Evolutionary conservation across 352 stramenopile genomes (phyloP).

Genomic region (Globisporangium polare): DNA sequence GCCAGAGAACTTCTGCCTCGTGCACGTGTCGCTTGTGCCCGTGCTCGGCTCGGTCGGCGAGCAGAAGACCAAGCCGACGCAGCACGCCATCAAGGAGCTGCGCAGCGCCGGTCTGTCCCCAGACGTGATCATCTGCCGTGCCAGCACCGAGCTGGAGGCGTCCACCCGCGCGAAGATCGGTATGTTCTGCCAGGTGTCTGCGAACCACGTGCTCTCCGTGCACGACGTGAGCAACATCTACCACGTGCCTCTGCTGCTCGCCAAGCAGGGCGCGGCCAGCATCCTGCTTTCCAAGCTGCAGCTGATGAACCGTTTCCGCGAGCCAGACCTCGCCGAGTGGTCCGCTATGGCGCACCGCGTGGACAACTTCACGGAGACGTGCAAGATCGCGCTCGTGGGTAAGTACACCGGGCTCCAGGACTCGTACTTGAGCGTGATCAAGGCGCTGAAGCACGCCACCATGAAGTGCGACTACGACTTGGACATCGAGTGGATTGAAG

Average conservation of each 20-base stretch:
- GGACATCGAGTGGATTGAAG: slow-evolving; percentile 98
- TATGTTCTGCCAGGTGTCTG: slow-evolving; percentile 98
- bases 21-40: slow-evolving; percentile 98
- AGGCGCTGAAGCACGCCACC: slow-evolving; percentile 93
- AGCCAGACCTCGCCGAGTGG: slow-evolving; percentile 80
- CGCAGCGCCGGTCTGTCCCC: slow-evolving; percentile 94
- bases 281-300: slow-evolving; percentile 93
- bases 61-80: slow-evolving; percentile 99
- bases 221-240: slow-evolving; percentile 99
- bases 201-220: slow-evolving; percentile 95
- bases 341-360: slow-evolving; percentile 92
- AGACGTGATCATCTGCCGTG: slow-evolving; percentile 97
- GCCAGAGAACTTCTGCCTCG: slow-evolving; percentile 97
- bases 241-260: slow-evolving; percentile 97
- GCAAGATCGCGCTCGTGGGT: slow-evolving; percentile 97
- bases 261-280: slow-evolving; percentile 94
- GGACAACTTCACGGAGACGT: slow-evolving; percentile 88
- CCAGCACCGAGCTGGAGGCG: slow-evolving; percentile 89
- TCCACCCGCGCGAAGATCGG: slow-evolving; percentile 96
- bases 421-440: slow-evolving; percentile 99
- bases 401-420: slow-evolving; percentile 99
- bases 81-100: slow-evolving; percentile 99
- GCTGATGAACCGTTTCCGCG: slow-evolving; percentile 83
- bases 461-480: slow-evolving; percentile 93
- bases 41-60: slow-evolving; percentile 98